Evolutionary conservation across 108 stramenopile species (phyloP).

Genomic region (Discostella stelligeroides): DNA sequence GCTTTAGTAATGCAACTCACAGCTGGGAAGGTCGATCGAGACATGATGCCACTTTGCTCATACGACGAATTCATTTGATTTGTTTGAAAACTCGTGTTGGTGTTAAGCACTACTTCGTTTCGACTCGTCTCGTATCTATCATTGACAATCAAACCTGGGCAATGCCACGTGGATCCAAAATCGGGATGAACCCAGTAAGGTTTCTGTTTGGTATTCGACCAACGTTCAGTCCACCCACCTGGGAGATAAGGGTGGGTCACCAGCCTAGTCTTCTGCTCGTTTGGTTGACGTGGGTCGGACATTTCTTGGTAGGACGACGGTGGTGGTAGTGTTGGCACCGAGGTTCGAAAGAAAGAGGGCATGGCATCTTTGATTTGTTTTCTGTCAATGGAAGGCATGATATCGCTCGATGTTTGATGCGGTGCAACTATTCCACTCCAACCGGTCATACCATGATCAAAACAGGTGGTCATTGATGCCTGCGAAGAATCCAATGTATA

Average conservation of each 20-base stretch:
- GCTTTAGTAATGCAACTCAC: too few species aligned
- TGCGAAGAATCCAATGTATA: neutral
- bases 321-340: neutral
- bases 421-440: neutral
- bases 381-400: neutral
- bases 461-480: conserved; percentile 11
- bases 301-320: too few species aligned
- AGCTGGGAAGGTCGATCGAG: too few species aligned
- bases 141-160: conserved; percentile 55
- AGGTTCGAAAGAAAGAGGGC: neutral
- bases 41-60: too few species aligned
- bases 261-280: neutral
- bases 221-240: conserved; percentile 68
- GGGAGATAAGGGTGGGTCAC: conserved; percentile 53
- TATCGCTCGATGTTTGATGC: neutral
- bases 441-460: conserved; percentile 6
- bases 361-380: neutral
- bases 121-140: neutral
- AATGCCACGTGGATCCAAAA: conserved; percentile 69
- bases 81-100: too few species aligned
- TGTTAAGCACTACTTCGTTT: too few species aligned
- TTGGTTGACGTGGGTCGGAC: neutral
- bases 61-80: too few species aligned
- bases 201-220: conserved; percentile 63
- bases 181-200: conserved; percentile 81